Percentiles rank a stretch among this genome's conserved stretches.
These are phyloP conservation scores for Parmelia sp. DNA, from an alignment of 495 filamentous ascomycete species.

Conservation along the genomic window DNA sequence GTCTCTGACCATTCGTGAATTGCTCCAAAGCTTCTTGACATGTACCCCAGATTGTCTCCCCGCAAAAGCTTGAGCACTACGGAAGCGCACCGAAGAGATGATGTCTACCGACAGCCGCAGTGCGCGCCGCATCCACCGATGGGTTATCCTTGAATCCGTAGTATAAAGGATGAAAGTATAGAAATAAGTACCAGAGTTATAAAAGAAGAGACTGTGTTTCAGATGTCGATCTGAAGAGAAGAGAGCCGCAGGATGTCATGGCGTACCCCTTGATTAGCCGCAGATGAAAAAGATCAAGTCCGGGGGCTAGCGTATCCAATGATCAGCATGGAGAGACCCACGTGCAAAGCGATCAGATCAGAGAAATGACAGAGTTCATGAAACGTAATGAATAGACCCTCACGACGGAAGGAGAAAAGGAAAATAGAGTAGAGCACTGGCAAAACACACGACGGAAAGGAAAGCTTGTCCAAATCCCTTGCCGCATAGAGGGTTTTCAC, in stretches of 20 bases:
- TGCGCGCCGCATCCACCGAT: neutral
- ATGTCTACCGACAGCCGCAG: slow-evolving; percentile 11
- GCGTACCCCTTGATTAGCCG: slow-evolving; percentile 10
- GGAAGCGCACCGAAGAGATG: slow-evolving; percentile 18
- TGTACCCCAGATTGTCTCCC: slow-evolving; percentile 19
- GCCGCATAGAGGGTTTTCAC: neutral
- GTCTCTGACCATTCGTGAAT: neutral
- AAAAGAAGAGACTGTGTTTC: slow-evolving; percentile 11
- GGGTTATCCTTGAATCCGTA: neutral
- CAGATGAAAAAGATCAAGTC: slow-evolving; percentile 1
- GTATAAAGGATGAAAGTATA: neutral
- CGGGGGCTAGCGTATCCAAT: slow-evolving; percentile 9
- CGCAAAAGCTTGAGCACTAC: slow-evolving; percentile 7
- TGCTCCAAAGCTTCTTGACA: neutral
- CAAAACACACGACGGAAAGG: neutral
- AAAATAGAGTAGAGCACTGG: neutral
- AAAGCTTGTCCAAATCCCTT: too few species aligned
- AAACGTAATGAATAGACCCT: neutral
- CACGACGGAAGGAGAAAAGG: neutral
- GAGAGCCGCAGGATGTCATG: slow-evolving; percentile 19
- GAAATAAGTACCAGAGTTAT: neutral
- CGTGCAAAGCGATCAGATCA: slow-evolving; percentile 18
- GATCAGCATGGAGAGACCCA: slow-evolving; percentile 6
- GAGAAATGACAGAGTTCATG: neutral
- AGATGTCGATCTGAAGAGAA: slow-evolving; percentile 13